Evolutionary conservation across 73 alveolate genomes (phyloP).

Genomic region (Diophrys sp.): DNA sequence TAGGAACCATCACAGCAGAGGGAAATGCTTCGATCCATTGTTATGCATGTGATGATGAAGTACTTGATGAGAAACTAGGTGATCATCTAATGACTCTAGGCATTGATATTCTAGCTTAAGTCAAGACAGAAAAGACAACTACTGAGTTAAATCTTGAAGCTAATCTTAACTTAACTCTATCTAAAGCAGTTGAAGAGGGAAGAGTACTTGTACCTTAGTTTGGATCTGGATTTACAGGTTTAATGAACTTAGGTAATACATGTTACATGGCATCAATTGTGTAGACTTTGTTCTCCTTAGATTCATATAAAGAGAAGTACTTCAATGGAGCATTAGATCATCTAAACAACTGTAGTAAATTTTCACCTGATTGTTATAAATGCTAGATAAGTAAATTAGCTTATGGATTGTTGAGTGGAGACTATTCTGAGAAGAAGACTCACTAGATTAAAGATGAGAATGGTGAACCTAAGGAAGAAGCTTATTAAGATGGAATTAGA

Average conservation of each 20-base stretch:
- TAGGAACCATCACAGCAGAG: conserved; percentile 99
- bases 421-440: conserved; percentile 86
- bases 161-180: conserved; percentile 83
- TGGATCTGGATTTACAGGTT: conserved; percentile 99
- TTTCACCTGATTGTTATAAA: conserved; percentile 78
- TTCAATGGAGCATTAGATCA: conserved; percentile 73
- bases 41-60: conserved; percentile 96
- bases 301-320: conserved; percentile 82
- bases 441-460: conserved; percentile 47
- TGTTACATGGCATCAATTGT: conserved; percentile 98
- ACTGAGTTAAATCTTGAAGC: conserved; percentile 96
- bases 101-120: conserved; percentile 84
- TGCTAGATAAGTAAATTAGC: conserved; percentile 92
- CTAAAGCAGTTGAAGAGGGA: conserved; percentile 96
- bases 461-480: conserved; percentile 78
- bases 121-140: conserved; percentile 98
- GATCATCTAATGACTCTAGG: conserved; percentile 88
- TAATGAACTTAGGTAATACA: conserved; percentile 98
- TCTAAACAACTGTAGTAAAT: conserved; percentile 74
- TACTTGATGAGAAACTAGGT: conserved; percentile 77
- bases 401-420: conserved; percentile 92
- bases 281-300: conserved; percentile 89
- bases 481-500: conserved; percentile 94
- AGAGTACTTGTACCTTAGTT: conserved; percentile 88
- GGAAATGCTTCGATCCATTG: conserved; percentile 97